Base-by-base conservation (phyloP, 2,329 filamentous ascomycete genomes). In the Cladobotryum mycophilum region DNA sequence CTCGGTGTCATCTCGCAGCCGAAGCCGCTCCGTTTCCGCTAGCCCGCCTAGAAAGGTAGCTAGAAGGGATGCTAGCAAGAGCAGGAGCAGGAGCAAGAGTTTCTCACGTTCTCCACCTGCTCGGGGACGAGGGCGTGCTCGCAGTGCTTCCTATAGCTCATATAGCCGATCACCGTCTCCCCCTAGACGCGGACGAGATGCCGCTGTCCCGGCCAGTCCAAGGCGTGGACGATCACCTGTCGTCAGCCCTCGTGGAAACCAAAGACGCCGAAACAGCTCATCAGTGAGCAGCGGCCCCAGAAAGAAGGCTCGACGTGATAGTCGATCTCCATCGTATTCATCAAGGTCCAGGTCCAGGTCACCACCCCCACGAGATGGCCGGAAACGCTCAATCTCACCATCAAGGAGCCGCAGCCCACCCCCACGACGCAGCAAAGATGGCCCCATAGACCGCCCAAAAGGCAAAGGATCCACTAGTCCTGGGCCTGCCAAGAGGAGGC, bases 251-350 rank as follows among this genome's bases (percentile, higher is more conserved):
- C 51, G 55, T 25, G 52, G 58, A 11, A 38, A 34, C 58, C 37
- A 40, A 6, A 38, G 58, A 33, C 53, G 60, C 20, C 61, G 66
- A 34, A 68, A 66, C 52, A 69, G 64, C 57, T 69, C 67, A 2
- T 69, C 67, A 1, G 56, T 61, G 18, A 66, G 66, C 51, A 60
- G 58, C 30, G 61, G 53, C 13, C 63, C 61, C 3, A 57, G 61
- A 15, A 60, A 58, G 50, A 59, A 56, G 40, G 41, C 50, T 30
- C 56, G 48, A 43, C 56, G 55, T 20, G 54, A 60, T 34, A 63
- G 58, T 18, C 63, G 63, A 14, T 67, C 67, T 3, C 61, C 63
- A 15, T 67, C 67, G 15, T 62, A 63, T n/a, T 67, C 67, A 17
- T 62, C 62, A n/a, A 57, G 60, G 45, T 67, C 64, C 14, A 55